Evolutionary conservation across 1,139 yeast genomes (phyloP).

Genomic region (Hansenula sp.): DNA sequence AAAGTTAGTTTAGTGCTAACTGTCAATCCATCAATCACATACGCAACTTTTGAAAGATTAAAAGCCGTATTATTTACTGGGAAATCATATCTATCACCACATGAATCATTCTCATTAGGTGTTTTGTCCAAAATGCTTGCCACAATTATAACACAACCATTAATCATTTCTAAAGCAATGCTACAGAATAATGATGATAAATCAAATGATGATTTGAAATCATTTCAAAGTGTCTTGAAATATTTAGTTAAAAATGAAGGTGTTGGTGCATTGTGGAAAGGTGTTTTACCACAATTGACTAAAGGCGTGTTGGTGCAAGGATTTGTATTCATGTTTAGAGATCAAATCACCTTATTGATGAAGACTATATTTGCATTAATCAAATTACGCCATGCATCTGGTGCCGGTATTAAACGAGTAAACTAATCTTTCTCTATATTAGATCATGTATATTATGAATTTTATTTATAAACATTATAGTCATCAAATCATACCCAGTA

Average conservation of each 20-base stretch:
- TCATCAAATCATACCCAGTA: slow-evolving; percentile 13
- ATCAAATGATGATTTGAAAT: slow-evolving; percentile 31
- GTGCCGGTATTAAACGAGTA: not conserved
- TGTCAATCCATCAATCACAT: slow-evolving; percentile 82
- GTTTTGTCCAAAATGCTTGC: slow-evolving; percentile 80
- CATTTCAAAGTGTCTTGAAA: slow-evolving; percentile 51
- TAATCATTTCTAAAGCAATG: slow-evolving; percentile 81
- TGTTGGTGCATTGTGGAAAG: slow-evolving; percentile 62
- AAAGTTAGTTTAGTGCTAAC: slow-evolving; percentile 79
- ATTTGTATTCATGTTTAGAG: slow-evolving; percentile 68
- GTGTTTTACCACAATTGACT: slow-evolving; percentile 73
- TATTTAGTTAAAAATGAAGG: slow-evolving; percentile 52
- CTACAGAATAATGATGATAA: slow-evolving; percentile 51
- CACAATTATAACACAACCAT: slow-evolving; percentile 77
- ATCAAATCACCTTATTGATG: slow-evolving; percentile 18
- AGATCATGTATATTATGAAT: too few species aligned
- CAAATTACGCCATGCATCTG: not conserved
- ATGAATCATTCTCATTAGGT: slow-evolving; percentile 70
- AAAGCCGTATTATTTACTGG: slow-evolving; percentile 45
- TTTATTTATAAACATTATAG: too few species aligned
- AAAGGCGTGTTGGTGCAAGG: slow-evolving; percentile 89
- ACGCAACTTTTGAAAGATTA: slow-evolving; percentile 76
- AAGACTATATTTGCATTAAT: slow-evolving; percentile 13
- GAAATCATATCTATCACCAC: slow-evolving; percentile 50
- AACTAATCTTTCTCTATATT: too few species aligned